phyloP scores from a whole-genome alignment of 2,329 filamentous ascomycete genomes.

The Alternaria incomplexa region DNA sequence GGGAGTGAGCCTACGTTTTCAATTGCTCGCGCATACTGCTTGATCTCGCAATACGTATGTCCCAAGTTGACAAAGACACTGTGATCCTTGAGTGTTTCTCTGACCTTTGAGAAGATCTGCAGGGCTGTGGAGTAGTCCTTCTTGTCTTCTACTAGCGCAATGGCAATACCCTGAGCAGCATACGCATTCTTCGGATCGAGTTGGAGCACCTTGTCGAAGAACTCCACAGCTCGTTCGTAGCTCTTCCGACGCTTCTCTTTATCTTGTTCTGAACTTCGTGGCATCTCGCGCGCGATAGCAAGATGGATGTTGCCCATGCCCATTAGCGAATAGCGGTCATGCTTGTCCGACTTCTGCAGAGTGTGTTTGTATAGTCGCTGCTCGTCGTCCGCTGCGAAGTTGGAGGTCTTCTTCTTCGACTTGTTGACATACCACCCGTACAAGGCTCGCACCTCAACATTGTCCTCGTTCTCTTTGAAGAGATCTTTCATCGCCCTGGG shows the following conservation, averaged over 20 bases:
- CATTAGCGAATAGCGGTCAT: constrained; percentile 94
- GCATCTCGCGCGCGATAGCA: constrained; percentile 89
- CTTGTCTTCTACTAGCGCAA: constrained; percentile 91
- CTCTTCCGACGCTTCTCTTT: constrained; percentile 87
- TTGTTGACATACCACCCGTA: constrained; percentile 97
- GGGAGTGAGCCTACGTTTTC: constrained; percentile 65
- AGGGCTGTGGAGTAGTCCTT: constrained; percentile 85
- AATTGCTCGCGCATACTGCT: constrained; percentile 88
- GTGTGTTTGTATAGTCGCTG: constrained; percentile 97
- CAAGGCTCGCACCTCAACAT: constrained; percentile 88
- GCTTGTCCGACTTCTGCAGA: constrained; percentile 86
- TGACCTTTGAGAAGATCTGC: constrained; percentile 86
- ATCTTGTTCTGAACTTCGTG: constrained; percentile 84
- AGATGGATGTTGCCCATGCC: constrained; percentile 98
- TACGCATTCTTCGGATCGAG: constrained; percentile 96
- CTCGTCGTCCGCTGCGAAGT: constrained; percentile 87
- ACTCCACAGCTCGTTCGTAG: constrained; percentile 93
- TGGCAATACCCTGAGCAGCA: constrained; percentile 93
- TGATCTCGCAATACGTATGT: constrained; percentile 88
- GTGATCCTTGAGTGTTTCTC: constrained; percentile 86
- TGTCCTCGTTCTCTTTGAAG: constrained; percentile 80
- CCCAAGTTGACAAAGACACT: constrained; percentile 92
- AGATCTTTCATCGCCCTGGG: constrained; percentile 85
- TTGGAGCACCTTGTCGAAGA: constrained; percentile 96
- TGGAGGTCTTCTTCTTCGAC: constrained; percentile 79